Percentiles rank a stretch among this genome's conserved stretches.
Conservation (phyloP, 768 basidiomycete species). For the Coprinopsis sp. region DNA sequence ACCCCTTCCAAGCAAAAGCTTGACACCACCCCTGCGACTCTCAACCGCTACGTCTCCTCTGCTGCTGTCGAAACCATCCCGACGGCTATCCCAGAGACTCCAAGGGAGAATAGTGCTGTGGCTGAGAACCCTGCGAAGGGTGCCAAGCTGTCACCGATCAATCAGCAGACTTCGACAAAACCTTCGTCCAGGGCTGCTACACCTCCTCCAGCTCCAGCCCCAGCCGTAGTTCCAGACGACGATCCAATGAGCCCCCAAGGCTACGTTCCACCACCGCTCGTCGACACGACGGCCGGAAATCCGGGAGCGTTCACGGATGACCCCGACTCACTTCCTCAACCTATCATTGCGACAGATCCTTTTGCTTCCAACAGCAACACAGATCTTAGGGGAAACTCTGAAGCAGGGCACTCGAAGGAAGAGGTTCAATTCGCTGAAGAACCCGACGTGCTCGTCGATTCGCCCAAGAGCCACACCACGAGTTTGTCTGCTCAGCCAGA, state of each 20-base stretch:
- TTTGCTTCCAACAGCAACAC: constrained; percentile 9
- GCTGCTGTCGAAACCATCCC: constrained; percentile 27
- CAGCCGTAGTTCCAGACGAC: constrained; percentile 9
- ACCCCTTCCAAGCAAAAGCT: constrained; percentile 22
- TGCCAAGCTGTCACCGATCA: constrained; percentile 46
- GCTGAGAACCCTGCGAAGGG: constrained; percentile 27
- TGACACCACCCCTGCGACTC: constrained; percentile 20
- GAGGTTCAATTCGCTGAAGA: too few relatives aligned
- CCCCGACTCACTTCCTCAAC: constrained; percentile 39
- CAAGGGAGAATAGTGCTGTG: constrained; percentile 51
- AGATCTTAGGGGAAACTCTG: too few relatives aligned
- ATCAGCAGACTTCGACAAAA: constrained; percentile 23
- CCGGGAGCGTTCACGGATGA: constrained; percentile 52
- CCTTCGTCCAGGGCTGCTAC: too few relatives aligned
- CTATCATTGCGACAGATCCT: constrained; percentile 27
- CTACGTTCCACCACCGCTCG: constrained; percentile 35
- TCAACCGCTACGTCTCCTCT: constrained; percentile 18
- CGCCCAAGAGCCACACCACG: too few relatives aligned
- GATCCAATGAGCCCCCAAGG: constrained; percentile 23
- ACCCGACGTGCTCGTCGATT: constrained; percentile 1
- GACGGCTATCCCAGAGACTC: constrained; percentile 69
- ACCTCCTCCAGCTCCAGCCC: constrained; percentile 5
- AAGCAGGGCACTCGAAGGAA: too few relatives aligned
- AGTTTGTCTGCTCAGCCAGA: constrained; percentile 12
- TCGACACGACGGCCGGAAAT: constrained; percentile 36